Evolutionary conservation across 1,284 basidiomycete species (phyloP).

Genomic region (Ganoderma lingzhi): DNA sequence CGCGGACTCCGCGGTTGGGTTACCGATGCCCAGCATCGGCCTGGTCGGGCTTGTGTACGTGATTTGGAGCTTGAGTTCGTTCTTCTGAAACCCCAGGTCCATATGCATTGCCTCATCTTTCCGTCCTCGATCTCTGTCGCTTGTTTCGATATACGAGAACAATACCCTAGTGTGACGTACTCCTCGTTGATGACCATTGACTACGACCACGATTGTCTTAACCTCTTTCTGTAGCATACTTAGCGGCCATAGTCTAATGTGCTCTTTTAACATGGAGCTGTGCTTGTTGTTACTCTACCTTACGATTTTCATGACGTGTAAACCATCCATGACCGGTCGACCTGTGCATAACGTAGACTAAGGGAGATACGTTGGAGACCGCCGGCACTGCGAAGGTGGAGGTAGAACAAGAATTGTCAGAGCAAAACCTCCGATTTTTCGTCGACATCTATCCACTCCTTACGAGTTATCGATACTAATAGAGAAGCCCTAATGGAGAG

Average conservation of each 20-base stretch:
- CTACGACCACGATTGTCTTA: neutral
- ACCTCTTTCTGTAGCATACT: neutral
- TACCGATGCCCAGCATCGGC: slow-evolving; percentile 20
- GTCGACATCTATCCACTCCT: no score
- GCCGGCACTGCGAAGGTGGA: no score
- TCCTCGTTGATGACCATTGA: neutral
- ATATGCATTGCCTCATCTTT: no score
- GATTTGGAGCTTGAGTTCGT: slow-evolving; percentile 23
- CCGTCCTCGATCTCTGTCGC: neutral
- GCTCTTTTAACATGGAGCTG: neutral
- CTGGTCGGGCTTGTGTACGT: slow-evolving; percentile 29
- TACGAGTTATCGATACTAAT: no score
- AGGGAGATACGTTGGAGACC: neutral
- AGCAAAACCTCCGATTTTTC: no score
- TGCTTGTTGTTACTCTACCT: neutral
- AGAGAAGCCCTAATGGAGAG: no score
- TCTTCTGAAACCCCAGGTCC: slow-evolving; percentile 7
- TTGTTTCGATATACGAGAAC: neutral
- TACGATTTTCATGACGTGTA: neutral
- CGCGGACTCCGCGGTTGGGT: slow-evolving; percentile 37
- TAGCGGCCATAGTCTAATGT: neutral
- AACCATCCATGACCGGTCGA: neutral
- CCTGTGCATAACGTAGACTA: neutral
- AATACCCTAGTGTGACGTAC: slow-evolving; percentile 1
- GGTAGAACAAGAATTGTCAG: no score